Base-by-base conservation (phyloP, 352 stramenopile species). In the Pythium myriotylum region DNA sequence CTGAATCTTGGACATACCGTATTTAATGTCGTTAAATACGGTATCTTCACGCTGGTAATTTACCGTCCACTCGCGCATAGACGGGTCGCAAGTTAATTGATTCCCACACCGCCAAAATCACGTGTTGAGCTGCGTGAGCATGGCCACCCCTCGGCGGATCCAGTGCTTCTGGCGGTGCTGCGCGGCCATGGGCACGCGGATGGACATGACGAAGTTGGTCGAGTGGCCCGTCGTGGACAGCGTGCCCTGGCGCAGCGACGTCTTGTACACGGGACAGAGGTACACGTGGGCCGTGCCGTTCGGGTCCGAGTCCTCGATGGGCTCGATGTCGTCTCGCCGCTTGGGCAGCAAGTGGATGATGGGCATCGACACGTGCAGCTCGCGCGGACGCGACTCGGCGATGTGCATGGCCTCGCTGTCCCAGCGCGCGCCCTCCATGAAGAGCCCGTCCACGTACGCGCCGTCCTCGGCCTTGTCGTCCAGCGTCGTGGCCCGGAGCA, bases 171-270 rank as follows among this genome's bases (percentile, higher is more conserved):
- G 90, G 16, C 84, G 76, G 54, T 98, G 87, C 35, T 81, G 46
- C 1, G 70, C 67, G 35, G 82, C 78, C 79, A 98, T 98, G 24
- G 94, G 95, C 22, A 99, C 61, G 37, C 86, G 82, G 39, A 98
- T 88, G 17, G 88, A 97, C 89, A 98, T 97, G 70, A 98, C 93
- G 73, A 98, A 98, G 75, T 98, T 98, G 23, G 94, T 98, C 37
- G 90, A 97, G 58, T 98, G 94, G 26, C 94, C 94, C 22, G 94
- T 98, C 4, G 94, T 98, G 8, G 85, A 97, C 26, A 98, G 75
- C 40, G 85, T 97, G 37, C 94, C 94, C 53, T 96, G 80, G 7
- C 92, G 81, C 59, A 96, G 73, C 48, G 86, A 97, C 27, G 88
- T 97, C 77, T 97, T 97, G 86, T 98, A 97, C 19, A 97, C 88